phyloP scores from a whole-genome alignment of 192 early-diverging fungal species.

The Mortierella hygrophila region DNA sequence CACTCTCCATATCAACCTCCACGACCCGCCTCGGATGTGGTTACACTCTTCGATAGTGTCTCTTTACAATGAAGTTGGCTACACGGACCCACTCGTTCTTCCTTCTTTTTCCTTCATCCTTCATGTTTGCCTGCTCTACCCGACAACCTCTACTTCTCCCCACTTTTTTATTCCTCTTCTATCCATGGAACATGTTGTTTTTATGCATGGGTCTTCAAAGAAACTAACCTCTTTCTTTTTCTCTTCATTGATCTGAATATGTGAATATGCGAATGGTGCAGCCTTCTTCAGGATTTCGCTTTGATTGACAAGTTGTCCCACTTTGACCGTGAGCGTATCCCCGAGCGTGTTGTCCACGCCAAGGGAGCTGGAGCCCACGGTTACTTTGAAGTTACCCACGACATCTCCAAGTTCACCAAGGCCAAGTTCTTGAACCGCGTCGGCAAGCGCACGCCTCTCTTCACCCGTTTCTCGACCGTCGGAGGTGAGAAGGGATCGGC shows the following conservation, averaged over 20 bases:
- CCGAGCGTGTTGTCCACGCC: constrained; percentile 91
- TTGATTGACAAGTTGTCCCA: constrained; percentile 81
- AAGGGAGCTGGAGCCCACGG: constrained; percentile 88
- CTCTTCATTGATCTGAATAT: not conserved
- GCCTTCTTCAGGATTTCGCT: constrained; percentile 75
- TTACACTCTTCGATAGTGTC: not conserved
- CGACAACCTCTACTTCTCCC: not conserved
- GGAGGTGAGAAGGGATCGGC: constrained; percentile 70
- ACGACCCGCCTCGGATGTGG: not conserved
- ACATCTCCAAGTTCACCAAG: constrained; percentile 65
- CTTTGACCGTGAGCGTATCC: constrained; percentile 90
- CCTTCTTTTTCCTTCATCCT: not conserved
- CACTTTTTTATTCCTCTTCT: not conserved
- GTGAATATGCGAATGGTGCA: not conserved
- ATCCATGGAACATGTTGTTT: not conserved
- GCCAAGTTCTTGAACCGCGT: constrained; percentile 72
- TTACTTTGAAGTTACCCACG: constrained; percentile 74
- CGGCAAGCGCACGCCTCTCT: constrained; percentile 77
- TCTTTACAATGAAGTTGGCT: constrained; percentile 5
- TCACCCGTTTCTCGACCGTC: constrained; percentile 77
- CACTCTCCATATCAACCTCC: too few relatives aligned
- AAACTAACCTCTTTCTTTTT: not conserved
- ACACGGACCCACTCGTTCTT: not conserved
- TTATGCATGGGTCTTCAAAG: not conserved
- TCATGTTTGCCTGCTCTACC: not conserved